Percentiles rank a stretch among this genome's conserved stretches.
phyloP scores from a whole-genome alignment of 305 asterid species.

The Fraxinus platypoda region DNA sequence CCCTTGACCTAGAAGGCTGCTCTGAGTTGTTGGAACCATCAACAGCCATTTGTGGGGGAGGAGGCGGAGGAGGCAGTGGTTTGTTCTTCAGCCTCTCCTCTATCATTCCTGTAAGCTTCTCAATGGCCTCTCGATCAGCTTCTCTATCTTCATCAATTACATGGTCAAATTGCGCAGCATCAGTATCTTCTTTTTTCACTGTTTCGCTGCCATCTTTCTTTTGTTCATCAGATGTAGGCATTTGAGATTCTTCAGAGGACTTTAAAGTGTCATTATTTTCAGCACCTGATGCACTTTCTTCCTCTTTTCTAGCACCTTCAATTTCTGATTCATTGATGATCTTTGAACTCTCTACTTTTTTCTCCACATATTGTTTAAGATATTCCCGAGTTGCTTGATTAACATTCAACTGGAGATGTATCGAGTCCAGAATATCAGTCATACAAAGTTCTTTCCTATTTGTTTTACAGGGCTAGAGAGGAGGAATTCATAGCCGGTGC shows the following conservation, averaged over 20 bases:
- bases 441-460: background rate
- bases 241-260: slow-evolving; percentile 41
- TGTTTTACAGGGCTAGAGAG: background rate
- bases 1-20: slow-evolving; percentile 63
- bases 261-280: slow-evolving; percentile 43
- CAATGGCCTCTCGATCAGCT: slow-evolving; percentile 69
- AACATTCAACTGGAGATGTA: slow-evolving; percentile 69
- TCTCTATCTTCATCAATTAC: slow-evolving; percentile 75
- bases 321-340: slow-evolving; percentile 44
- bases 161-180: slow-evolving; percentile 65
- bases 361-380: slow-evolving; percentile 73
- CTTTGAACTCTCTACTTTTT: slow-evolving; percentile 56
- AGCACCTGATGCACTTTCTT: slow-evolving; percentile 46
- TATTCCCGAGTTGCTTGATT: slow-evolving; percentile 72
- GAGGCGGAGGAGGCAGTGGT: slow-evolving; percentile 94
- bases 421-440: slow-evolving; percentile 33
- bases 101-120: slow-evolving; percentile 66
- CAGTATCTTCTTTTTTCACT: slow-evolving; percentile 49
- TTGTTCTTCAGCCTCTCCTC: slow-evolving; percentile 87
- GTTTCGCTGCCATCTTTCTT: slow-evolving; percentile 44
- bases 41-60: slow-evolving; percentile 41
- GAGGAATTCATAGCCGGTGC: background rate
- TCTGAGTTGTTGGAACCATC: slow-evolving; percentile 60
- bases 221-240: slow-evolving; percentile 52
- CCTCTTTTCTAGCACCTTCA: slow-evolving; percentile 51